Percentiles rank a stretch among this genome's conserved stretches.
Conservation (phyloP, 192 early-diverging fungal genomes). For the Rhizoclosmatium globosum region DNA sequence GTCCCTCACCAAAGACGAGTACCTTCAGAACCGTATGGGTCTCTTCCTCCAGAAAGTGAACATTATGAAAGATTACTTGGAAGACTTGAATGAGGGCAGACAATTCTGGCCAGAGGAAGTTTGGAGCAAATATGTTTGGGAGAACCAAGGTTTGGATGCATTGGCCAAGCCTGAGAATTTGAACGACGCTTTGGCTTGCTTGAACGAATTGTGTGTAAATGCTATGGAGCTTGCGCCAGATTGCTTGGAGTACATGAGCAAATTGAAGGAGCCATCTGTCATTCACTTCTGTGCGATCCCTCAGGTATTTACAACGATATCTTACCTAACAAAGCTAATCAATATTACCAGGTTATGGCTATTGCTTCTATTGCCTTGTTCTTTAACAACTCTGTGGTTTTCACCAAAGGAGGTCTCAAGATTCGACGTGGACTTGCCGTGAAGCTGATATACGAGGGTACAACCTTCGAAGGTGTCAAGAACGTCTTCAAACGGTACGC, state of each 20-base stretch:
- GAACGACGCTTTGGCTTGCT: conserved; percentile 75
- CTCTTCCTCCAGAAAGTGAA: conserved; percentile 98
- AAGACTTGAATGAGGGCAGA: conserved; percentile 88
- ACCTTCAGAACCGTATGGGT: conserved; percentile 91
- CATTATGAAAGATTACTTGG: conserved; percentile 94
- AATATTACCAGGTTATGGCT: conserved; percentile 76
- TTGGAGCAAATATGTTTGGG: conserved; percentile 81
- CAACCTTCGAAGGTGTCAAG: conserved; percentile 53
- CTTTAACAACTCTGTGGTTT: conserved; percentile 86
- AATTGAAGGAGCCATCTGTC: conserved; percentile 79
- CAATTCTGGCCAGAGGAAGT: conserved; percentile 97
- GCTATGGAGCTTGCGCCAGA: conserved; percentile 85
- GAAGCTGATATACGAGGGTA: conserved; percentile 52
- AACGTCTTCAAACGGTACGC: conserved; percentile 48
- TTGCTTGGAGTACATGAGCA: conserved; percentile 84
- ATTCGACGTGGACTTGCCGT: conserved; percentile 75
- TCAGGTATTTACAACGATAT: conserved; percentile 67
- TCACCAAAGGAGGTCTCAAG: conserved; percentile 80
- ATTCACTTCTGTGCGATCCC: conserved; percentile 98
- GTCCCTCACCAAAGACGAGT: conserved; percentile 26
- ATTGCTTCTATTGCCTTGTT: conserved; percentile 88
- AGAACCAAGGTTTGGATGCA: conserved; percentile 67
- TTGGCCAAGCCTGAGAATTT: conserved; percentile 75
- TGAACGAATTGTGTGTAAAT: conserved; percentile 90
- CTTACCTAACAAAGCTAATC: conserved; percentile 19